Conservation (phyloP, 2,329 filamentous ascomycete species). For the Xylariaceae sp. region DNA sequence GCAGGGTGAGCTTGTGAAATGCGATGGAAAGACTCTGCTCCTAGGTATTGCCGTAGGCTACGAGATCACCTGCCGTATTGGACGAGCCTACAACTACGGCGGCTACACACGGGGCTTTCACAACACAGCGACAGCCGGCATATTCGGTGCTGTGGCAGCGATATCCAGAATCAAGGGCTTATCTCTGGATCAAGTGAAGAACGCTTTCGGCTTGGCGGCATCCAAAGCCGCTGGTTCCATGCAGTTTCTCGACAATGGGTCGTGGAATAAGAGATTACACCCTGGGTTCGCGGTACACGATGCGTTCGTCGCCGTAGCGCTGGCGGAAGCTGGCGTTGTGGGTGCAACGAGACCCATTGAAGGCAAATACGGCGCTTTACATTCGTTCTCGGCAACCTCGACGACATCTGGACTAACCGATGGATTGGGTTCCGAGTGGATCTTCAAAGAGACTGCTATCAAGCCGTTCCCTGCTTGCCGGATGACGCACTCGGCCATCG, state of each 20-base stretch:
- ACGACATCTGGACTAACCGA: slow-evolving; percentile 24
- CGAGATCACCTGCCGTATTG: slow-evolving; percentile 37
- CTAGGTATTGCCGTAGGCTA: slow-evolving; percentile 40
- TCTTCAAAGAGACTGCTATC: slow-evolving; percentile 33
- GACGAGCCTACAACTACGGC: slow-evolving; percentile 32
- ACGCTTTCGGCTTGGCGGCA: slow-evolving; percentile 35
- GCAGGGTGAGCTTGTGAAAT: slow-evolving; percentile 38
- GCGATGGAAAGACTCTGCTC: slow-evolving; percentile 40
- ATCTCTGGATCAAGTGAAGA: slow-evolving; percentile 23
- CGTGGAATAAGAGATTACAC: slow-evolving; percentile 40
- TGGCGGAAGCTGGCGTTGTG: slow-evolving; percentile 35
- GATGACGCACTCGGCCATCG: slow-evolving; percentile 39
- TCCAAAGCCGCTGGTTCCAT: slow-evolving; percentile 39
- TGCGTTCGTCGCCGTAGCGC: slow-evolving; percentile 34
- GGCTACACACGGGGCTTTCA: slow-evolving; percentile 37
- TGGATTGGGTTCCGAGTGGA: slow-evolving; percentile 31
- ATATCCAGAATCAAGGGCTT: slow-evolving; percentile 33
- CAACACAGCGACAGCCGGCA: slow-evolving; percentile 37
- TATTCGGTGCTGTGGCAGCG: slow-evolving; percentile 38
- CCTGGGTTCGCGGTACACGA: slow-evolving; percentile 39
- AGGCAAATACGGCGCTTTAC: slow-evolving; percentile 33
- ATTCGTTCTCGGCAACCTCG: slow-evolving; percentile 30
- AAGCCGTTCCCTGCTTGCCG: slow-evolving; percentile 38
- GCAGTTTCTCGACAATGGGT: slow-evolving; percentile 40
- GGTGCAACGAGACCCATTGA: slow-evolving; percentile 34